phyloP scores from a whole-genome alignment of 1,284 basidiomycete species.

The Boletus sp. region DNA sequence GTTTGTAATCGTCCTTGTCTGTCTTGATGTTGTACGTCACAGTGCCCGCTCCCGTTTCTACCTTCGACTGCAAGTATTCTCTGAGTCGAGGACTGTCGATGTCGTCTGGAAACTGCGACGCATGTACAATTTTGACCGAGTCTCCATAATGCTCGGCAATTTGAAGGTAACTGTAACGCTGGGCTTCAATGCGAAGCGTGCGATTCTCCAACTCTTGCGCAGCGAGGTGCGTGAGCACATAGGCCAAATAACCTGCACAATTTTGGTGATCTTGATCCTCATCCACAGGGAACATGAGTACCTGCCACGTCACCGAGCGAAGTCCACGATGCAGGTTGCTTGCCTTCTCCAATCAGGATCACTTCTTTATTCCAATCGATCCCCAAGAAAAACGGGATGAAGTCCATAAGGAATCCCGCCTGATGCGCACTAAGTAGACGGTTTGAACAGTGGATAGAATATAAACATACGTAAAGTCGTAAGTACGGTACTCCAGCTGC shows the following conservation, averaged over 20 bases:
- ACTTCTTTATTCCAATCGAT: slow-evolving; percentile 23
- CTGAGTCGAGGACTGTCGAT: slow-evolving; percentile 16
- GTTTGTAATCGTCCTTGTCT: slow-evolving; percentile 8
- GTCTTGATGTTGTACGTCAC: slow-evolving; percentile 13
- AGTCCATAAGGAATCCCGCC: slow-evolving; percentile 20
- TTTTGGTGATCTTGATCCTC: not conserved
- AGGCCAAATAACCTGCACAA: slow-evolving; percentile 28
- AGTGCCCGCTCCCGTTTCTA: slow-evolving; percentile 10
- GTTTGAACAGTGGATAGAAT: not conserved
- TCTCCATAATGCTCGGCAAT: slow-evolving; percentile 13
- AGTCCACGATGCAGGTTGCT: slow-evolving; percentile 28
- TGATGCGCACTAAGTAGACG: slow-evolving; percentile 2
- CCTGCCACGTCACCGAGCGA: slow-evolving; percentile 28
- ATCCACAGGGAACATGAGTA: not conserved
- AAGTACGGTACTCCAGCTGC: slow-evolving; percentile 26
- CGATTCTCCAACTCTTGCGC: slow-evolving; percentile 22
- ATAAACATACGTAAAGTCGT: slow-evolving; percentile 27
- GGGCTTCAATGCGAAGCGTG: slow-evolving; percentile 33
- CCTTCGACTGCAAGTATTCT: slow-evolving; percentile 20
- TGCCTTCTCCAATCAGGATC: slow-evolving; percentile 28
- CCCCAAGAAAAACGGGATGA: slow-evolving; percentile 18
- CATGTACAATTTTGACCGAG: slow-evolving; percentile 6
- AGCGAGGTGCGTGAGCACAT: slow-evolving; percentile 29
- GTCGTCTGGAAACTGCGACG: slow-evolving; percentile 9
- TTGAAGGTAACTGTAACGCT: slow-evolving; percentile 18